Conservation (phyloP, 129 eudicot genomes). For the Arctium lappa region DNA sequence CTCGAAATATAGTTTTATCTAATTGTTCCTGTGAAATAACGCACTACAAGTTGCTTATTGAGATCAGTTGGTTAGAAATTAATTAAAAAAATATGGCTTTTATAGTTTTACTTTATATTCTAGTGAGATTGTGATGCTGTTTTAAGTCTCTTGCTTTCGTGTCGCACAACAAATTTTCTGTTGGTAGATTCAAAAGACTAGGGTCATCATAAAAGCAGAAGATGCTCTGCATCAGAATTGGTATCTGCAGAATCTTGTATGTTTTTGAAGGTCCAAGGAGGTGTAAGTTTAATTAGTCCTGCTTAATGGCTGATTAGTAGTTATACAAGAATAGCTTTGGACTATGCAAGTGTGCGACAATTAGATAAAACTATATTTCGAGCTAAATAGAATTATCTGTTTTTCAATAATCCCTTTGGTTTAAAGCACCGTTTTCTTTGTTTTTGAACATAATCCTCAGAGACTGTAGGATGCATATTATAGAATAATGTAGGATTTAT, state of each 20-base stretch:
- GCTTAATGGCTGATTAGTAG: not conserved
- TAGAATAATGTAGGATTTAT: not conserved
- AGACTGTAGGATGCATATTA: no score
- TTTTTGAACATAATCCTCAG: not conserved
- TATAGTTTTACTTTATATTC: not conserved
- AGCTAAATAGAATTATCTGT: no score
- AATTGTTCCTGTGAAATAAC: not conserved
- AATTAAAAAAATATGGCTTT: not conserved
- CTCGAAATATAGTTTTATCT: not conserved
- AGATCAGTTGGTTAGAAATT: not conserved
- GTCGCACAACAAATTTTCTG: not conserved
- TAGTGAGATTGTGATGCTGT: not conserved
- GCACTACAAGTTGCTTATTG: not conserved
- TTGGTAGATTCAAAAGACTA: not conserved
- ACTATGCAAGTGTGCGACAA: no score
- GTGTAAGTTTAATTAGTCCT: no score
- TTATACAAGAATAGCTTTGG: not conserved
- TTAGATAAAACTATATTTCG: no score
- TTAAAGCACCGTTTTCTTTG: not conserved
- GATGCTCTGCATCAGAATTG: no score
- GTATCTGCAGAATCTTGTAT: no score
- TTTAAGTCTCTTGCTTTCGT: no score
- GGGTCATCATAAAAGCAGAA: no score
- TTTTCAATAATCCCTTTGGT: not conserved
- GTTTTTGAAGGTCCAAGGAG: no score